Conservation (phyloP, 306 rosid species). For the Sicyos edulis region DNA sequence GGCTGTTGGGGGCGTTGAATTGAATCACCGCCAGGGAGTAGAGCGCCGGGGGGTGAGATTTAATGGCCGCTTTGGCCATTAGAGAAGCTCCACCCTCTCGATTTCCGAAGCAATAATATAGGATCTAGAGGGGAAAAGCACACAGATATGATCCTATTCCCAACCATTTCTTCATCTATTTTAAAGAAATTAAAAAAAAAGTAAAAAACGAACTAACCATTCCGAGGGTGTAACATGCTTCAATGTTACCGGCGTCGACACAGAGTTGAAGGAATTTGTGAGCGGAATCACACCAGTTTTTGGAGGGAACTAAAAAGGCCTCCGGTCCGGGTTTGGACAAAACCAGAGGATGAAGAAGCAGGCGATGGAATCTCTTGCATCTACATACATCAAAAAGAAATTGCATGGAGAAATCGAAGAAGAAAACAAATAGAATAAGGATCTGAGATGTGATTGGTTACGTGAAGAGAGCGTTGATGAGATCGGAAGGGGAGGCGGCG, state of each 20-base stretch:
- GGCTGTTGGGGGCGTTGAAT: conserved; percentile 61
- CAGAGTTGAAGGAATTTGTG: conserved; percentile 58
- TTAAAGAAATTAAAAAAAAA: neutral
- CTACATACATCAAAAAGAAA: conserved; percentile 22
- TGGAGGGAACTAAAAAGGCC: conserved; percentile 37
- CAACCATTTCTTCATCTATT: neutral
- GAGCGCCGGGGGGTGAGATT: conserved; percentile 58
- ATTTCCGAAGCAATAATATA: conserved; percentile 67
- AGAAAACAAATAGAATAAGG: neutral
- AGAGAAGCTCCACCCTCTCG: conserved; percentile 59
- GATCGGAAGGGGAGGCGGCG: conserved; percentile 17
- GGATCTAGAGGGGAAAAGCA: conserved; percentile 43
- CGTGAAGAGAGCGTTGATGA: neutral
- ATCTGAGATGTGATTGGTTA: neutral
- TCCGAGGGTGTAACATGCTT: conserved; percentile 75
- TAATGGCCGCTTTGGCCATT: conserved; percentile 74
- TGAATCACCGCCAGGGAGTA: conserved; percentile 83
- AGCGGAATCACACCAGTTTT: conserved; percentile 55
- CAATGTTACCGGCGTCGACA: conserved; percentile 56
- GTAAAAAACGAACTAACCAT: conserved; percentile 48
- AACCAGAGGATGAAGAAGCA: conserved; percentile 51
- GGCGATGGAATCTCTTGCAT: conserved; percentile 55
- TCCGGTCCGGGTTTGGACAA: conserved; percentile 46
- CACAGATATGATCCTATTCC: neutral
- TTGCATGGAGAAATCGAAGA: neutral